phyloP scores from a whole-genome alignment of 768 basidiomycete species.

The Mycena alexandri region DNA sequence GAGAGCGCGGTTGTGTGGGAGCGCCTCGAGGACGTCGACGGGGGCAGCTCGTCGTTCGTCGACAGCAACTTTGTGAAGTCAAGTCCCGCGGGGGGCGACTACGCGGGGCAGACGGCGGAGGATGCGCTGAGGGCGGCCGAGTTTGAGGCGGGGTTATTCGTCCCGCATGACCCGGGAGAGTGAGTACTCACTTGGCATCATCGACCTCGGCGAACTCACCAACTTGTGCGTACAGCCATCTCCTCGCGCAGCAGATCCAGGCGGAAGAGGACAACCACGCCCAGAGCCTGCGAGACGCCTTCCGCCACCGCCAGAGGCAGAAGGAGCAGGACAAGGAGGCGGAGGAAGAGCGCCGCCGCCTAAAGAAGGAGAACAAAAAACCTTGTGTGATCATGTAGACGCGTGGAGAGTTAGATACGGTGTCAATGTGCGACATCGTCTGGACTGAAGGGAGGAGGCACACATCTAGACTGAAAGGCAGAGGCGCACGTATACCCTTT shows the following conservation, averaged over 20 bases:
- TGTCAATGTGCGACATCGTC: too few relatives aligned
- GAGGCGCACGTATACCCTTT: too few relatives aligned
- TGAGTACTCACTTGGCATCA: slow-evolving; percentile 52
- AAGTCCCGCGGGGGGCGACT: slow-evolving; percentile 84
- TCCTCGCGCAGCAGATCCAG: slow-evolving; percentile 83
- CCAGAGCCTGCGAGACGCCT: slow-evolving; percentile 48
- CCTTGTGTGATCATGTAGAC: slow-evolving; percentile 71
- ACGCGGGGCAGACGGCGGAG: slow-evolving; percentile 79
- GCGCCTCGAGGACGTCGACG: slow-evolving; percentile 89
- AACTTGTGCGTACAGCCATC: slow-evolving; percentile 60
- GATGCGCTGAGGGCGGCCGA: slow-evolving; percentile 66
- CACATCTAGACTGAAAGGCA: too few relatives aligned
- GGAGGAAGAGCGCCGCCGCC: slow-evolving; percentile 43
- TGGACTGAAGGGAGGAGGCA: too few relatives aligned
- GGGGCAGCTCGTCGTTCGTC: slow-evolving; percentile 80
- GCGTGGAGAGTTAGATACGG: not conserved
- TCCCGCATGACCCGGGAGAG: slow-evolving; percentile 69
- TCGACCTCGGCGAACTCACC: not conserved
- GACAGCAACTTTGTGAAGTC: slow-evolving; percentile 76
- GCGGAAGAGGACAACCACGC: slow-evolving; percentile 79
- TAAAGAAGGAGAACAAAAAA: slow-evolving; percentile 58
- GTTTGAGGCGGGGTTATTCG: slow-evolving; percentile 53
- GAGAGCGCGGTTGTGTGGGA: slow-evolving; percentile 93
- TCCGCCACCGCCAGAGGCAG: slow-evolving; percentile 37
- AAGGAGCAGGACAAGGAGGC: slow-evolving; percentile 43